Conservation (phyloP, 2,329 filamentous ascomycete species). For the Verticillium albo-atrum region DNA sequence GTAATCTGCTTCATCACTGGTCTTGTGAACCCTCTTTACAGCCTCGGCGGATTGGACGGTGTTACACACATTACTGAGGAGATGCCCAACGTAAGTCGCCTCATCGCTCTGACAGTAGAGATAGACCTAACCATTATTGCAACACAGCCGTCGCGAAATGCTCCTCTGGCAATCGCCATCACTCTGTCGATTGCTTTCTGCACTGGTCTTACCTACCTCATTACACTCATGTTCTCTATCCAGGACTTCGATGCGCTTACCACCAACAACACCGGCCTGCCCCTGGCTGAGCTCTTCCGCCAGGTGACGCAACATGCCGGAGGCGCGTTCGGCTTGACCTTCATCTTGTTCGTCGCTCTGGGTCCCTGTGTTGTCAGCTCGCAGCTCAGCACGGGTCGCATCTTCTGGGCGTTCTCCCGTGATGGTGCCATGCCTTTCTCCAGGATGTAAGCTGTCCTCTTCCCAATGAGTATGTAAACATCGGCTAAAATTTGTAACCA, state of each 20-base stretch:
- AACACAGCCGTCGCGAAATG: conserved; percentile 27
- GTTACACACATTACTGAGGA: conserved; percentile 47
- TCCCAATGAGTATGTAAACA: conserved; percentile 14
- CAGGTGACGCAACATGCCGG: conserved; percentile 34
- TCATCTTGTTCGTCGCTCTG: conserved; percentile 38
- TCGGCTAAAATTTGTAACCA: not conserved
- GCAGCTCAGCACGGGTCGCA: conserved; percentile 27
- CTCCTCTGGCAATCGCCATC: conserved; percentile 32
- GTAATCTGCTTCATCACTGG: conserved; percentile 46
- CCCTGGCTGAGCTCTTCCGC: conserved; percentile 39
- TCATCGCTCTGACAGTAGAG: no score
- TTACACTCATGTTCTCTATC: conserved; percentile 47
- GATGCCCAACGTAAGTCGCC: conserved; percentile 38
- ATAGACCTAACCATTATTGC: not conserved
- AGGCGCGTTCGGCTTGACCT: conserved; percentile 34
- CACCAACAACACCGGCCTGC: conserved; percentile 35
- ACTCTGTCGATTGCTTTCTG: conserved; percentile 45
- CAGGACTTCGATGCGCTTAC: conserved; percentile 40
- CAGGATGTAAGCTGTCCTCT: conserved; percentile 16
- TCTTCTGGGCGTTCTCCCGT: conserved; percentile 38
- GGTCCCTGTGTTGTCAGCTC: conserved; percentile 33
- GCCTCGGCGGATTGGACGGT: conserved; percentile 41
- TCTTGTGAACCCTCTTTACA: conserved; percentile 42
- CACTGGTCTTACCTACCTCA: conserved; percentile 43
- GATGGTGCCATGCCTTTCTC: conserved; percentile 36